Base-by-base conservation (phyloP, 192 early-diverging fungal species). In the Podila clonocystis region DNA sequence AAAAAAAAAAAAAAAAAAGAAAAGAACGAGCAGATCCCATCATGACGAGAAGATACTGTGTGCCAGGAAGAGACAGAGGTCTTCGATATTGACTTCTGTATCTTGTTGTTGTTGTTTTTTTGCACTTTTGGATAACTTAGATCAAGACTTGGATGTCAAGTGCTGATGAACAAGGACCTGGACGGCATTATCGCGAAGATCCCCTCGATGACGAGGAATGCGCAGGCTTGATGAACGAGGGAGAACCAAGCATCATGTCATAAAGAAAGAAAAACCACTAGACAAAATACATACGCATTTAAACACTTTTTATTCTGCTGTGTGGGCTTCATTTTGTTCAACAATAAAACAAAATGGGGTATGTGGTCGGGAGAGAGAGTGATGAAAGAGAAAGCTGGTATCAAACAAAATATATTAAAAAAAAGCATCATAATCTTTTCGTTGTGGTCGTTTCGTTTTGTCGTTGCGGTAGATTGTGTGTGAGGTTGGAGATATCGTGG, bases 131-230 rank as follows among this genome's bases (percentile, higher is more conserved):
- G 15, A 28, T 17, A 57, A 29, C 3, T 5, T 77, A 96, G 93
- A 5, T 97, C 97, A 38, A 88, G 97, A 17, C 88, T 99, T 67
- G 97, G 97, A n/a, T 99, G 97, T 86, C 97, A 99, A 82, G 90
- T 98, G 36, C 73, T 86, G 50, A 93, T 99, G 91, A 88, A 87
- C 52, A 87, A 94, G 48, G 94, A 96, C 8, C 82, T 99, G 82
- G 94, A 97, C 76, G 97, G 96, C 13, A 93, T 97, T 70, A 91
- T 90, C n/a, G 94, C 96, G 55, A 89, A 85, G 52, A 88, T 99
- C 33, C 97, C 97, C 29, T 89, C 91, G 34, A 94, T 95, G 58
- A 97, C 97, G 2, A 87, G 97, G 49, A 98, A 99, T n/a, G 70
- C 70, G 55, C 61, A 73, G 33, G 76, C 58, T 24, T 60, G 24